Evolutionary conservation across 495 filamentous ascomycete species (phyloP).

Genomic region (Staphylotrichum tortipilum): DNA sequence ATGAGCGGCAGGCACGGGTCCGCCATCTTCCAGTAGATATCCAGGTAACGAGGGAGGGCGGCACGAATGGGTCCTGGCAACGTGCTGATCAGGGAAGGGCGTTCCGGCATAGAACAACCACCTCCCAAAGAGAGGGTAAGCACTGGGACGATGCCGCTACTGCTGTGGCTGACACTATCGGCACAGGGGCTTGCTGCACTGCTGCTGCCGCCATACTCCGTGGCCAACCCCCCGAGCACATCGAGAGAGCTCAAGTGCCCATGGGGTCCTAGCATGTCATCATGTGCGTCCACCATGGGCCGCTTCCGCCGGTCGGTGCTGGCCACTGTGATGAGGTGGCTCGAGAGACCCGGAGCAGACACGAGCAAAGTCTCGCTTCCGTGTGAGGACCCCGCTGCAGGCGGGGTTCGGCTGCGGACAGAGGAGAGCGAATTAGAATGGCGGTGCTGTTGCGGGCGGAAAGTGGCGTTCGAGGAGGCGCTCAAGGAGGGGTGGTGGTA

Average conservation of each 20-base stretch:
- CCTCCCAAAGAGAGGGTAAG: constrained; percentile 21
- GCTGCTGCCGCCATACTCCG: constrained; percentile 6
- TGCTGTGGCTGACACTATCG: constrained; percentile 9
- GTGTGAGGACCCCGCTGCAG: constrained; percentile 34
- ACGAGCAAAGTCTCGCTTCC: constrained; percentile 32
- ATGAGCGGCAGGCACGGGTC: constrained; percentile 36
- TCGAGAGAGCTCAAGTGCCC: constrained; percentile 10
- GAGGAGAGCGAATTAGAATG: constrained; percentile 23
- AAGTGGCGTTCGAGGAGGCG: constrained; percentile 6
- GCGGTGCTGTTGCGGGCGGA: constrained; percentile 11
- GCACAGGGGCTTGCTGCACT: constrained; percentile 4
- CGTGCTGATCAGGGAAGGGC: constrained; percentile 20
- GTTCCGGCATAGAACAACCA: constrained; percentile 14
- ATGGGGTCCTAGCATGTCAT: constrained; percentile 9
- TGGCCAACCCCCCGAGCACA: constrained; percentile 9
- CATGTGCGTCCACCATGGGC: constrained; percentile 10
- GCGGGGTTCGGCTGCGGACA: constrained; percentile 36
- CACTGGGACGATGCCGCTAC: constrained; percentile 21
- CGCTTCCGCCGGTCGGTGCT: constrained; percentile 29
- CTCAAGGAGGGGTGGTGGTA: not conserved
- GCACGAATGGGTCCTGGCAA: constrained; percentile 25
- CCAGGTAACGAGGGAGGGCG: constrained; percentile 34
- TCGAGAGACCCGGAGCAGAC: constrained; percentile 17
- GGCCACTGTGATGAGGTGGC: constrained; percentile 17
- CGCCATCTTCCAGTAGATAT: constrained; percentile 37